These are phyloP conservation scores for Entophlyctis luteolus DNA, from an alignment of 192 early-diverging fungal genomes.

Conservation along the genomic window DNA sequence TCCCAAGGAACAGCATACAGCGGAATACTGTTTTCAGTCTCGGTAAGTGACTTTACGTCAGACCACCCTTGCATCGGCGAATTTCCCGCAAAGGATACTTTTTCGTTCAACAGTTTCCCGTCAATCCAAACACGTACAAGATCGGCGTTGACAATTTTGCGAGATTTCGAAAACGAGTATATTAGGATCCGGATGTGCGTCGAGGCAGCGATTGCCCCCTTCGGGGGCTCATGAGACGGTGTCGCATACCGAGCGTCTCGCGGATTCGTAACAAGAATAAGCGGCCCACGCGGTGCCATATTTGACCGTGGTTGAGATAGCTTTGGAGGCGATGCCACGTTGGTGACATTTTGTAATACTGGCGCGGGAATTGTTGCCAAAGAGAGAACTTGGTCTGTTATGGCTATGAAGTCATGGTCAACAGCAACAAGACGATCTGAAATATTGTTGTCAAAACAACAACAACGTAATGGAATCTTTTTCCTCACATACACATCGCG, in stretches of 20 bases:
- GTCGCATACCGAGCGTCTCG: conserved; percentile 77
- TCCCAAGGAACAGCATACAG: conserved; percentile 75
- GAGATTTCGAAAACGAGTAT: conserved; percentile 27
- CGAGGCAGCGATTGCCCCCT: conserved; percentile 55
- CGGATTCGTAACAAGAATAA: conserved; percentile 82
- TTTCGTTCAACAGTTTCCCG: neutral
- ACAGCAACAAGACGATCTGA: conserved; percentile 79
- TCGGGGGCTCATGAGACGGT: conserved; percentile 59
- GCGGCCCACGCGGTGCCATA: conserved; percentile 44
- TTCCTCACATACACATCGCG: no score
- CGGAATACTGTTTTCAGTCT: conserved; percentile 54
- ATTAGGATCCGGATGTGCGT: conserved; percentile 74
- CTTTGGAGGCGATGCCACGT: conserved; percentile 23
- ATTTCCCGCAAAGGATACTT: neutral
- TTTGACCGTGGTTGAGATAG: neutral
- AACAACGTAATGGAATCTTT: no score
- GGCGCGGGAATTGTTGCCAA: conserved; percentile 54
- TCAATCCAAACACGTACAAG: conserved; percentile 10
- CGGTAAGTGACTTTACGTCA: conserved; percentile 31
- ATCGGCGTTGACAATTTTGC: neutral
- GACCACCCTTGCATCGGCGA: conserved; percentile 3
- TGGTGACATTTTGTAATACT: conserved; percentile 8
- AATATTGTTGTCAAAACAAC: no score
- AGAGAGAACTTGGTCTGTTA: conserved; percentile 70
- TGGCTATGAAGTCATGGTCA: conserved; percentile 80